Evolutionary conservation across 2,329 filamentous ascomycete species (phyloP), one percentile per base, ranked within the genome.

Genomic region (Paecilomyces sp.): DNA sequence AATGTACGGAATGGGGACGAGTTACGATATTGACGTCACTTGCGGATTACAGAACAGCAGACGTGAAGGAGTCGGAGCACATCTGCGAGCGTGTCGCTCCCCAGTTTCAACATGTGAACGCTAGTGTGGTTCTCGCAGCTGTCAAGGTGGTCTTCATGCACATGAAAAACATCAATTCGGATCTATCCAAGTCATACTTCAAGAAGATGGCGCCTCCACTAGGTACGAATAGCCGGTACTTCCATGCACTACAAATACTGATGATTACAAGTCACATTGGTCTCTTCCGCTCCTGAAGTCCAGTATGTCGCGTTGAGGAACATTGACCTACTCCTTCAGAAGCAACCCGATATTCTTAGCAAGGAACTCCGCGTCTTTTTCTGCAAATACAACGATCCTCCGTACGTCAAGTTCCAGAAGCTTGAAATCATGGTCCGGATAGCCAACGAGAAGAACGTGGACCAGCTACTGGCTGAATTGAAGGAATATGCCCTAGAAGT

Each of bases 341-440:
- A 95, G 67, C 93, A 97, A 75, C 92, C 94, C 11, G 92, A 96
- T 66, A 97, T 99, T 59, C 83, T 99, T 9, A 96, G 91, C 81
- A 97, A 97, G 75, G 94, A 99, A 75, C 86, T 99, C 70, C 87
- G 94, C 53, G 94, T 99, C 8, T 99, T 99, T 80, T 99, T 99
- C 80, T 99, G 94, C 88, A 99, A 99, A 79, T 99, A 99, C 80
- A 97, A 97, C 73, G 94, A 99, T 68, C 93, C 94, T 1, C 92
- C 92, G 24, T 99, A 99, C 73, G 88, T 99, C 69, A 99, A 99
- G 76, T 86, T 99, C 61, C 90, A 96, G 72, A 99, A 99, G 73
- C 85, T 99, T 56, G 94, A 99, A 73, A 97, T 97, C 64, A 97
- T 99, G 94, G 93, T 99, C 55, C 88, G 94, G 75, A 97, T 99